These are phyloP conservation scores for Cunninghamia lanceolata DNA, from an alignment of 75 land plant species.

Conservation along the genomic window DNA sequence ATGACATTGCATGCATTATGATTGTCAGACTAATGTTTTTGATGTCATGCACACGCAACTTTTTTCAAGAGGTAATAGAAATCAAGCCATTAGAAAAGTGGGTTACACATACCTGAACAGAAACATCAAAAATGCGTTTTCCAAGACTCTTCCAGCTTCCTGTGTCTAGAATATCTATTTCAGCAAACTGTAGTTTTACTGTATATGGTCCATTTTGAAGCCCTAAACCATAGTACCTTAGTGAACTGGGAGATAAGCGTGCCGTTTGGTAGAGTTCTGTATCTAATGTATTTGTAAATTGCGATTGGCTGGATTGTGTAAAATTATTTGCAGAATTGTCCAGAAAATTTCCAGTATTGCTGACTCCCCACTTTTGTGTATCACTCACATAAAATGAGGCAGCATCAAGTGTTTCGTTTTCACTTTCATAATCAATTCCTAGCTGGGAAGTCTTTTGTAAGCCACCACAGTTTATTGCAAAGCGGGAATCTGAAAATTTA, in stretches of 20 bases:
- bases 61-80: too few species aligned
- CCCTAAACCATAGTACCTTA: conserved; percentile 71
- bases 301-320: conserved; percentile 6
- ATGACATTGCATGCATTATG: conserved; percentile 1
- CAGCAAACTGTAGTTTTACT: conserved; percentile 57
- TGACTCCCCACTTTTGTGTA: conserved; percentile 53
- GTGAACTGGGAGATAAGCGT: conserved; percentile 52
- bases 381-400: conserved; percentile 37
- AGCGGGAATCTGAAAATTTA: conserved; percentile 34
- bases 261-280: conserved; percentile 46
- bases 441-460: conserved; percentile 17
- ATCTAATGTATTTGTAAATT: conserved; percentile 26
- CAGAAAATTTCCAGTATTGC: conserved; percentile 38
- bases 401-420: conserved; percentile 38
- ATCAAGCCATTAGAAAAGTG: neutral
- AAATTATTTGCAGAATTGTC: conserved; percentile 4
- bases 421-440: conserved; percentile 26
- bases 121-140: conserved; percentile 69
- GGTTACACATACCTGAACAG: conserved; percentile 47
- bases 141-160: conserved; percentile 48
- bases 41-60: neutral
- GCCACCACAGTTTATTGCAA: conserved; percentile 66
- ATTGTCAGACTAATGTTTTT: neutral
- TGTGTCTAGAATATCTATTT: conserved; percentile 17
- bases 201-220: conserved; percentile 76